A percentile compares a stretch with the other conserved stretches of the same genome.
These are phyloP conservation scores for Cnidoscolus chayamansa DNA, from an alignment of 441 rosid species.

Conservation along the genomic window DNA sequence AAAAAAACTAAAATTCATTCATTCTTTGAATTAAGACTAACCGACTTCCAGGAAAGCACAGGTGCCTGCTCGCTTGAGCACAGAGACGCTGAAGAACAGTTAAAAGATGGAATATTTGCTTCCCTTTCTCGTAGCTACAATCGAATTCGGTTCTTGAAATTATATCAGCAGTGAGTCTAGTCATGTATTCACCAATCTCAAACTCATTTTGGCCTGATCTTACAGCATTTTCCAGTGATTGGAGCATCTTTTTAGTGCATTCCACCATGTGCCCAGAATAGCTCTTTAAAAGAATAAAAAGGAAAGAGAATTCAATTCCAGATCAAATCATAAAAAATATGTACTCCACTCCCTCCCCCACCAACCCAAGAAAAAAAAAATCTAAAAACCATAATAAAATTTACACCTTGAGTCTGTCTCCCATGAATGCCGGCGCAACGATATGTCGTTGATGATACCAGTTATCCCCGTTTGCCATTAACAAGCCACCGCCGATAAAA, in stretches of 20 bases:
- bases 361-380: too few relatives aligned
- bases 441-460: conserved; percentile 91
- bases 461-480: conserved; percentile 83
- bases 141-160: conserved; percentile 88
- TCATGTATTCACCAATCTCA: conserved; percentile 74
- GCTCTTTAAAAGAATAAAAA: conserved; percentile 31
- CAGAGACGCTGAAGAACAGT: conserved; percentile 64
- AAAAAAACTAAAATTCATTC: too few relatives aligned
- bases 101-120: conserved; percentile 60
- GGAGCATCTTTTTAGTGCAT: conserved; percentile 58
- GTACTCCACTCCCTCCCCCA: too few relatives aligned
- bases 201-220: conserved; percentile 56
- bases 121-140: conserved; percentile 72
- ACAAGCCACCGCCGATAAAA: conserved; percentile 73
- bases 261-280: conserved; percentile 78
- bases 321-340: too few relatives aligned
- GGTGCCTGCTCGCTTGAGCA: conserved; percentile 72
- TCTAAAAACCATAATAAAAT: too few relatives aligned
- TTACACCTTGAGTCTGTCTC: conserved; percentile 67
- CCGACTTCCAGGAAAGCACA: conserved; percentile 92
- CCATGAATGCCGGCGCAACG: conserved; percentile 76
- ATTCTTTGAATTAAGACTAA: conserved; percentile 19
- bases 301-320: too few relatives aligned
- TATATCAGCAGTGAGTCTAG: conserved; percentile 73
- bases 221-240: conserved; percentile 44